Evolutionary conservation across 2,329 filamentous ascomycete genomes (phyloP).

Genomic region (Alternaria infectoria): DNA sequence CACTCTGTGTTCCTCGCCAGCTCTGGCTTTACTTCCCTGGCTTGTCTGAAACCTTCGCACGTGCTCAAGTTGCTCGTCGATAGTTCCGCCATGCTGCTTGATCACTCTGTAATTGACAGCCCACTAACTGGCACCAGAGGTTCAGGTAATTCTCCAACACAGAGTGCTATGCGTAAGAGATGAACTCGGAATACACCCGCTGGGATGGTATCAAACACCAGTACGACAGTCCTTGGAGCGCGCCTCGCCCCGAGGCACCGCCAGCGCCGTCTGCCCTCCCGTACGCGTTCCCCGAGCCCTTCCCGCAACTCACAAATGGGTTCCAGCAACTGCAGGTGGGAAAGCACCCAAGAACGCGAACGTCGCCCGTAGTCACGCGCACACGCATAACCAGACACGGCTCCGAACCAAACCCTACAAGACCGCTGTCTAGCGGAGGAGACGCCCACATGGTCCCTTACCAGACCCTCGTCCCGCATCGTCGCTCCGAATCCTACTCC

Average conservation of each 20-base stretch:
- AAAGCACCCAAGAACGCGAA: slow-evolving; percentile 38
- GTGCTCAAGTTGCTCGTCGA: slow-evolving; percentile 12
- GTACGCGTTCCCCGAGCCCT: slow-evolving; percentile 38
- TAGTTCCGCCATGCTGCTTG: slow-evolving; percentile 10
- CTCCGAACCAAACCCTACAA: slow-evolving; percentile 38
- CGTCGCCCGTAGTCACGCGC: slow-evolving; percentile 43
- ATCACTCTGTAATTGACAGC: neutral
- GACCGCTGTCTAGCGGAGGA: slow-evolving; percentile 44
- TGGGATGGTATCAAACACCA: slow-evolving; percentile 43
- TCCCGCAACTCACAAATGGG: slow-evolving; percentile 27
- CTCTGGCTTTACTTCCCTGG: slow-evolving; percentile 7
- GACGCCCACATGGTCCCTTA: slow-evolving; percentile 34
- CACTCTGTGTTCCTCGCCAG: slow-evolving; percentile 18
- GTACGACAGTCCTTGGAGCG: slow-evolving; percentile 37
- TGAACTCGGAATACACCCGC: slow-evolving; percentile 45
- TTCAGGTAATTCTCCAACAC: slow-evolving; percentile 25
- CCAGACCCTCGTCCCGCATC: slow-evolving; percentile 30
- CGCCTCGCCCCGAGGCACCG: slow-evolving; percentile 30
- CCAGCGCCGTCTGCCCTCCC: slow-evolving; percentile 27
- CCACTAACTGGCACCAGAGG: slow-evolving; percentile 36
- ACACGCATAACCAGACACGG: slow-evolving; percentile 46
- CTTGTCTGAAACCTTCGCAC: slow-evolving; percentile 7
- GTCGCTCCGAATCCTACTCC: slow-evolving; percentile 45
- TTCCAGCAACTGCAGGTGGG: slow-evolving; percentile 37
- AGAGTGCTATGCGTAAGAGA: slow-evolving; percentile 47